These are phyloP conservation scores for Leccinellum albellum DNA, from an alignment of 768 basidiomycete genomes.

Conservation along the genomic window DNA sequence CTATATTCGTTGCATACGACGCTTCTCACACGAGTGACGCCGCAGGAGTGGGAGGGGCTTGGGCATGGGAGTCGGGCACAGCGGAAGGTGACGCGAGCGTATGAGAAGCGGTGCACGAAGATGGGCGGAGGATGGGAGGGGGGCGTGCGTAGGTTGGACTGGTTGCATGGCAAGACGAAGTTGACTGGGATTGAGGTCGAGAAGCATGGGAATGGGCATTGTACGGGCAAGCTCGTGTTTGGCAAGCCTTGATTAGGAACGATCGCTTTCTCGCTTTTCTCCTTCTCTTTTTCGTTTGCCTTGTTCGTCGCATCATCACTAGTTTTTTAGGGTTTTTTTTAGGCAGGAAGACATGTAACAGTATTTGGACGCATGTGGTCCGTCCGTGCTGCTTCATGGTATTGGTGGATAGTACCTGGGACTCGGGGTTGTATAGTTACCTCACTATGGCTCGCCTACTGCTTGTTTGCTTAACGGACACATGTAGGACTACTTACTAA, in stretches of 20 bases:
- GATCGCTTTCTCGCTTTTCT: background rate
- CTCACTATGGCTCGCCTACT: background rate
- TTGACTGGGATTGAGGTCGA: conserved; percentile 61
- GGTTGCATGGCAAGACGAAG: conserved; percentile 57
- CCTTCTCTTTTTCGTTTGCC: background rate
- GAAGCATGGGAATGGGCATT: conserved; percentile 36
- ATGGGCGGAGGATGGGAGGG: conserved; percentile 68
- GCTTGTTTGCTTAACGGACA: background rate
- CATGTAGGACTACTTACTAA: background rate
- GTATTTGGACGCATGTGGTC: background rate
- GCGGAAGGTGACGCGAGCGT: conserved; percentile 56
- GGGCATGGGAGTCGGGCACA: conserved; percentile 54
- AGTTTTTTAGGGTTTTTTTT: background rate
- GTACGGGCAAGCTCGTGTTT: conserved; percentile 50
- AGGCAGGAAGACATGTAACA: background rate
- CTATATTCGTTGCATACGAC: conserved; percentile 57
- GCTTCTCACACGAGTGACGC: conserved; percentile 53
- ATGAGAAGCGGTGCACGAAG: conserved; percentile 56
- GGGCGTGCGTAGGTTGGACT: conserved; percentile 66
- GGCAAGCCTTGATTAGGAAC: conserved; percentile 32
- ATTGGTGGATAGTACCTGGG: background rate
- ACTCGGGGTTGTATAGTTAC: background rate
- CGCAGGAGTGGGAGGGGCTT: conserved; percentile 61
- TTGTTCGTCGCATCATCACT: background rate
- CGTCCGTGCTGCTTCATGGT: background rate